These are phyloP conservation scores for Sarocladiaceae sp. DNA, from an alignment of 2,329 filamentous ascomycete genomes.

Conservation along the genomic window DNA sequence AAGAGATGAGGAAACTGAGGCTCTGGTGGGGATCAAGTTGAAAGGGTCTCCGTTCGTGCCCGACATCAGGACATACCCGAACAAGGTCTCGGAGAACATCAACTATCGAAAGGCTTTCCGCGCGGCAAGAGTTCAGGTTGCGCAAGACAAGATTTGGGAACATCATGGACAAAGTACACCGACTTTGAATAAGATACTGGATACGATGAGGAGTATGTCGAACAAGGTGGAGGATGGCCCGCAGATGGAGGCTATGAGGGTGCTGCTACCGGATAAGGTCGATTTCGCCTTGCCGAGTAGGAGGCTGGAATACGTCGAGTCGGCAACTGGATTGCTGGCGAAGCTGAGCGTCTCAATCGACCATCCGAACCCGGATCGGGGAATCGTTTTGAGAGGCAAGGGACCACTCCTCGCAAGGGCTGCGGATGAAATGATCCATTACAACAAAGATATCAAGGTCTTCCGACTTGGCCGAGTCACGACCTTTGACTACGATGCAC, in stretches of 20 bases:
- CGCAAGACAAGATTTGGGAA: conserved; percentile 28
- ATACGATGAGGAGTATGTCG: conserved; percentile 26
- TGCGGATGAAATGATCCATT: conserved; percentile 27
- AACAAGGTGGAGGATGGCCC: conserved; percentile 22
- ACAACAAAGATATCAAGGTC: conserved; percentile 26
- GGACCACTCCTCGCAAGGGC: conserved; percentile 26
- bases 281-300: conserved; percentile 29
- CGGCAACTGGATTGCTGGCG: conserved; percentile 26
- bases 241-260: conserved; percentile 30
- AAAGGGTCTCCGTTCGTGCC: conserved; percentile 12
- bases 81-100: conserved; percentile 13
- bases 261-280: conserved; percentile 30
- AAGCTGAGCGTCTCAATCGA: conserved; percentile 30
- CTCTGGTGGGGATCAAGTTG: not conserved
- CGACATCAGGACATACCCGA: conserved; percentile 8
- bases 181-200: conserved; percentile 21
- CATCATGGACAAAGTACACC: conserved; percentile 23
- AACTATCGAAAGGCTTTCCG: conserved; percentile 17
- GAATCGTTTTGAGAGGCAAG: conserved; percentile 27
- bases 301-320: conserved; percentile 29
- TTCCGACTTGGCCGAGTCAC: conserved; percentile 32
- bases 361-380: conserved; percentile 14
- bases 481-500: conserved; percentile 28
- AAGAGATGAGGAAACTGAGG: not conserved
- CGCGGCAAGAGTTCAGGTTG: conserved; percentile 31